Evolutionary conservation across 2,329 filamentous ascomycete genomes (phyloP), one percentile per base, ranked within the genome.

Genomic region (Fusarium sp.): DNA sequence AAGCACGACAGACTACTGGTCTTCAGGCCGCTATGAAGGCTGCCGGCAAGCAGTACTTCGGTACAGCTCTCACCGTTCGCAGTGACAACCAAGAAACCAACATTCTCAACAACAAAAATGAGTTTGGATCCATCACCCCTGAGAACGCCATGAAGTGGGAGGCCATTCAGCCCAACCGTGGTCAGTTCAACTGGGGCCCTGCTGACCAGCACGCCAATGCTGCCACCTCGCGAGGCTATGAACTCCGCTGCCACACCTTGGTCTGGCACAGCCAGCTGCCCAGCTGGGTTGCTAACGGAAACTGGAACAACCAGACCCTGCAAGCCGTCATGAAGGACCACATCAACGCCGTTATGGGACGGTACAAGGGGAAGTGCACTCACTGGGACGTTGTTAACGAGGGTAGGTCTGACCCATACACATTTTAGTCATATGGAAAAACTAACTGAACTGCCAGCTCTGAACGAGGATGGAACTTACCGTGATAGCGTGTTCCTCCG

Each of bases 81-180:
- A 41, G 22, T 15, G 56, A 62, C 7, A 14, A 14, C 3, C 20
- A 4, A n/a, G 58, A 62, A 40, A 61, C 14, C 27, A 53, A 27
- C 15, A 17, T 62, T 8, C 23, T 62, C n/a, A 45, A 61, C 46
- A 62, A 50, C 7, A 61, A 30, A 25, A 51, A 51, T 4, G 56
- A 62, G 5, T 30, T 62, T 22, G 58, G 58, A 0, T 62, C 58
- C 17, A 33, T 62, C 15, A 62, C 58, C 1, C 58, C 58, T 1
- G 58, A 62, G 22, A 62, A 62, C n/a, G 58, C 58, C 17, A 62
- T 62, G 58, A 62, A 62, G 10, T 62, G 58, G 58, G 58, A 62
- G 22, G 27, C 40, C 5, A 62, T 62, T 10, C 46, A 62, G 40
- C 58, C 58, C 10, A 62, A 40, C 33, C 58, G 58, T 3, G 58